A percentile compares a stretch with the other conserved stretches of the same genome.
phyloP scores from a whole-genome alignment of 208 protist species.

The Crithidia brevicula region DNA sequence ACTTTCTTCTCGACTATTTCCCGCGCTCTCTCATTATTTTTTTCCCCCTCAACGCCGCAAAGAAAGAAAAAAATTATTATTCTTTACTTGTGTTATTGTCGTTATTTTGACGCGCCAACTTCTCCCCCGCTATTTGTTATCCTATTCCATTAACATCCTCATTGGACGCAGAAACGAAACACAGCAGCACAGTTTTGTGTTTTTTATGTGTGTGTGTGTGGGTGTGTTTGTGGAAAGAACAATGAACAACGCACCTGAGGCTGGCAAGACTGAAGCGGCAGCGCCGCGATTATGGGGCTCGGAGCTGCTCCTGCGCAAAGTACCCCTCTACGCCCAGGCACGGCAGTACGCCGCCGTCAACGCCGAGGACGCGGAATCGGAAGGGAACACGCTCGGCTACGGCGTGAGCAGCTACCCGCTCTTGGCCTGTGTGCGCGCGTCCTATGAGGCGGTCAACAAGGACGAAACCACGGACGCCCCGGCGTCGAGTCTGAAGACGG shows the following conservation, averaged over 20 bases:
- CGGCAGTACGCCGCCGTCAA: slow-evolving; percentile 30
- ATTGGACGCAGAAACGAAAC: too few relatives aligned
- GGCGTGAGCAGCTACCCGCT: slow-evolving; percentile 56
- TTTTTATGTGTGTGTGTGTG: background rate
- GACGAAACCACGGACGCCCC: background rate
- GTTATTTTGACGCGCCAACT: too few relatives aligned
- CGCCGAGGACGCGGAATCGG: slow-evolving; percentile 42
- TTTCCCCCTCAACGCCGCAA: too few relatives aligned
- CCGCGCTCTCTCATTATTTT: too few relatives aligned
- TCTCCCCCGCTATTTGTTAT: too few relatives aligned
- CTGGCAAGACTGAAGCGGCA: background rate
- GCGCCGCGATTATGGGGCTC: slow-evolving; percentile 37
- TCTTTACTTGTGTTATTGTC: too few relatives aligned
- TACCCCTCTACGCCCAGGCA: slow-evolving; percentile 58
- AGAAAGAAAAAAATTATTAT: too few relatives aligned
- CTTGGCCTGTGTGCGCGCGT: slow-evolving; percentile 29
- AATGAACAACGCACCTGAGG: slow-evolving; percentile 2
- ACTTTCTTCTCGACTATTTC: too few relatives aligned
- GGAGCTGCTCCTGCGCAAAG: slow-evolving; percentile 57
- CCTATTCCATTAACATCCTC: too few relatives aligned
- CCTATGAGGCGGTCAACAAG: slow-evolving; percentile 12
- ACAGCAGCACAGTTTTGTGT: background rate
- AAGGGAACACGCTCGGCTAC: slow-evolving; percentile 66
- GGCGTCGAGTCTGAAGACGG: background rate
- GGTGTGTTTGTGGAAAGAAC: background rate